phyloP scores from a whole-genome alignment of 441 rosid species.

The Metrosideros polymorpha region DNA sequence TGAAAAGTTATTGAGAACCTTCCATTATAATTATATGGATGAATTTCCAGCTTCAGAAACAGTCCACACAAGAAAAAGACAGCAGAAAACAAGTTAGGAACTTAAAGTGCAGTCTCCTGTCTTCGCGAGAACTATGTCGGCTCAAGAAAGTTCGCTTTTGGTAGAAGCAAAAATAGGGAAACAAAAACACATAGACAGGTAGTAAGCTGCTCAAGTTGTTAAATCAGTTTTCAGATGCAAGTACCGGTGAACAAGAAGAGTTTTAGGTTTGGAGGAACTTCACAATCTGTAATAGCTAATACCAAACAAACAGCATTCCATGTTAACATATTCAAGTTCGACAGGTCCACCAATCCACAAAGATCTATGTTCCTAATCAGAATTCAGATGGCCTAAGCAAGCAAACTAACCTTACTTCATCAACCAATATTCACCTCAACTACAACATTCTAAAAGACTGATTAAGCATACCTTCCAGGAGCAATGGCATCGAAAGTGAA shows the following conservation, averaged over 20 bases:
- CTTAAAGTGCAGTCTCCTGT: background rate
- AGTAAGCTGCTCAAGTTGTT: background rate
- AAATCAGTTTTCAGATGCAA: background rate
- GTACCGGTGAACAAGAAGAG: background rate
- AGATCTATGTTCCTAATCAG: background rate
- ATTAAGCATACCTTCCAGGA: slow-evolving; percentile 15
- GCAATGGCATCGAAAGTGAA: slow-evolving; percentile 23
- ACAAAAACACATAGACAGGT: background rate
- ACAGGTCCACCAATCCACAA: background rate
- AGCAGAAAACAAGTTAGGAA: background rate
- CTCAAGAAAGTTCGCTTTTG: background rate
- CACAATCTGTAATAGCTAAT: background rate
- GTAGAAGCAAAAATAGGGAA: background rate
- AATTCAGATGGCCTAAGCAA: background rate
- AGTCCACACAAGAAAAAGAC: background rate
- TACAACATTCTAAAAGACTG: background rate
- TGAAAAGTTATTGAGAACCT: background rate
- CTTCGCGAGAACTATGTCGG: background rate
- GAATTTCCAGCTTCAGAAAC: background rate
- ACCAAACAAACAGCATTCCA: background rate
- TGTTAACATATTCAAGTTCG: background rate
- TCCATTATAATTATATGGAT: background rate
- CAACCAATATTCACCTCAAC: background rate
- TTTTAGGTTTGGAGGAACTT: background rate
- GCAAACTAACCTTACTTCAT: background rate